These are phyloP conservation scores for Sporormia fimetaria DNA, from an alignment of 495 filamentous ascomycete genomes.

Conservation along the genomic window DNA sequence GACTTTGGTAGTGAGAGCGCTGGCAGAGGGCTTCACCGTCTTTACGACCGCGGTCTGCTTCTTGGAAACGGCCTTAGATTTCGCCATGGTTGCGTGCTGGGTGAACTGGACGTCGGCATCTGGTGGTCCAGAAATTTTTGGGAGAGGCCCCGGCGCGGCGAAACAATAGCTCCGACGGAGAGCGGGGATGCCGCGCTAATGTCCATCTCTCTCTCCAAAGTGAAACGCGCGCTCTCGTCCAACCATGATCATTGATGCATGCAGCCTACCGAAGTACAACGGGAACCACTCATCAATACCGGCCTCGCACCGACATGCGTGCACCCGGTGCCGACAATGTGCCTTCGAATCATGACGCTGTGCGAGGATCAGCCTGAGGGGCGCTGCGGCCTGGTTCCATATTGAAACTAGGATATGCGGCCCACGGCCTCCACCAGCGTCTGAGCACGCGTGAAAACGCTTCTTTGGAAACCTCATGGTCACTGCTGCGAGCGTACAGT, in stretches of 20 bases:
- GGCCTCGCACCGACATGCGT: background rate
- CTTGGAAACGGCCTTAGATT: conserved; percentile 6
- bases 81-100: conserved; percentile 14
- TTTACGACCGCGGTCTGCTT: conserved; percentile 1
- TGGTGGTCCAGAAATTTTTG: conserved; percentile 1
- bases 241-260: conserved; percentile 3
- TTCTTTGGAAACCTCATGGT: conserved; percentile 1
- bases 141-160: no score
- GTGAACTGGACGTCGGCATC: background rate
- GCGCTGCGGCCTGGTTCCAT: background rate
- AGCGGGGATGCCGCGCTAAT: no score
- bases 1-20: conserved; percentile 11
- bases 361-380: background rate
- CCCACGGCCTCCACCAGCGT: conserved; percentile 10
- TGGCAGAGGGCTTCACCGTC: background rate
- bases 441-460: conserved; percentile 20
- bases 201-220: no score
- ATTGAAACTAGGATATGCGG: no score
- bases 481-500: background rate
- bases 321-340: conserved; percentile 5
- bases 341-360: conserved; percentile 7
- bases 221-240: no score
- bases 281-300: no score
- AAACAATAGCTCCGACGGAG: no score
- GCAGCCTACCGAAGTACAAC: conserved; percentile 8